A percentile compares a stretch with the other conserved stretches of the same genome.
phyloP scores from a whole-genome alignment of 208 protist species.

The Crithidia acanthocephali region DNA sequence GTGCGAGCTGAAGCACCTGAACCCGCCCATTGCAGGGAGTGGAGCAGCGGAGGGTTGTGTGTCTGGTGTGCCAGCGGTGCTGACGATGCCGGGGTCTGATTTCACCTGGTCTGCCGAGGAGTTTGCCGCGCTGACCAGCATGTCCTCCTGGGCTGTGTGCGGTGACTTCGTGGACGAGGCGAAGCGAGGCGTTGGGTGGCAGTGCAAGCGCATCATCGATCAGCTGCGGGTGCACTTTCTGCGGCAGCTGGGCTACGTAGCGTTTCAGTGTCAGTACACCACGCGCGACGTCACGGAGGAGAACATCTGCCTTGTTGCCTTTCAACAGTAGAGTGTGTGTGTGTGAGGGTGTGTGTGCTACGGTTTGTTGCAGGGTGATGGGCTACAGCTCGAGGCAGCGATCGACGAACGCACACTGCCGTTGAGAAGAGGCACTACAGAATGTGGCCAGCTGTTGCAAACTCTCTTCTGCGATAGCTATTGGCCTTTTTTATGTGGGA shows the following conservation, averaged over 20 bases:
- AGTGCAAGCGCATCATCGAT: conserved; percentile 80
- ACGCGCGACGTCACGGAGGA: conserved; percentile 60
- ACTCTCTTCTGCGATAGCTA: too few relatives aligned
- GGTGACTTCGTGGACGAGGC: conserved; percentile 51
- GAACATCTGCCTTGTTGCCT: conserved; percentile 77
- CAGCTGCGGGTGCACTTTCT: conserved; percentile 61
- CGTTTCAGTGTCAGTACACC: conserved; percentile 58
- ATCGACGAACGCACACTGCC: too few relatives aligned
- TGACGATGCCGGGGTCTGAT: conserved; percentile 47
- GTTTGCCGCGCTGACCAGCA: conserved; percentile 67
- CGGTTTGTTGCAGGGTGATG: too few relatives aligned
- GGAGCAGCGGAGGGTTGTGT: background rate
- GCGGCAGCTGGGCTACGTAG: conserved; percentile 51
- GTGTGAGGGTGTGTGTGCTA: too few relatives aligned
- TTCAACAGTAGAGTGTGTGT: background rate
- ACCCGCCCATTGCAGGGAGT: conserved; percentile 23
- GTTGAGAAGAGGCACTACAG: too few relatives aligned
- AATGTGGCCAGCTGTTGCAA: too few relatives aligned
- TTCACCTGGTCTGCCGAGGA: conserved; percentile 40
- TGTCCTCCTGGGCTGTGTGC: conserved; percentile 84
- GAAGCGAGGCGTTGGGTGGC: conserved; percentile 37
- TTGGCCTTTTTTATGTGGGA: too few relatives aligned
- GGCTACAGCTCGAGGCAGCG: background rate
- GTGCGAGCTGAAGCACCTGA: conserved; percentile 68
- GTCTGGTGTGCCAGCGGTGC: background rate